These are phyloP conservation scores for Alliaria petiolata DNA, from an alignment of 345 rosid species.

Conservation along the genomic window DNA sequence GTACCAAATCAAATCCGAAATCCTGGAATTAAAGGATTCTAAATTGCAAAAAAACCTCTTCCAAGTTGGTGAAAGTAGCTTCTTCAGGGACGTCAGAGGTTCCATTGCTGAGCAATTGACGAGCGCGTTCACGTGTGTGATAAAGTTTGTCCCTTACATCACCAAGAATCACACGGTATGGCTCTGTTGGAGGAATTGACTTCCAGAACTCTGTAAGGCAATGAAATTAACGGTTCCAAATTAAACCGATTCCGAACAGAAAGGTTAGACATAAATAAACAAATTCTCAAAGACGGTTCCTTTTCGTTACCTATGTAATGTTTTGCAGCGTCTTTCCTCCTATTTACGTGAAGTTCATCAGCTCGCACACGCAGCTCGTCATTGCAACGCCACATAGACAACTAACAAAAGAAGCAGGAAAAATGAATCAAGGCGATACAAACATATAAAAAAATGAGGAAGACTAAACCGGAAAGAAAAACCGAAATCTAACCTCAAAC, in stretches of 20 bases:
- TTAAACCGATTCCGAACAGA: not conserved
- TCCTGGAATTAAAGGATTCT: not conserved
- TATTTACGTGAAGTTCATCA: constrained; percentile 65
- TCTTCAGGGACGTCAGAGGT: constrained; percentile 89
- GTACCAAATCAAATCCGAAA: not conserved
- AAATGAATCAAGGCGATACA: not conserved
- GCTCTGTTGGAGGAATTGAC: constrained; percentile 77
- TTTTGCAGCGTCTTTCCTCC: constrained; percentile 82
- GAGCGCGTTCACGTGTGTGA: constrained; percentile 87
- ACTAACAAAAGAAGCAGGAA: constrained; percentile 38
- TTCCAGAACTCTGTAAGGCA: constrained; percentile 85
- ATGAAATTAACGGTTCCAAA: not conserved
- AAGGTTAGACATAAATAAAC: not conserved
- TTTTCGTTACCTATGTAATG: constrained; percentile 75
- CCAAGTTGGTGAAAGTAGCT: constrained; percentile 65
- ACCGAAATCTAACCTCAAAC: constrained; percentile 66
- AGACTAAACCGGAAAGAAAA: not conserved
- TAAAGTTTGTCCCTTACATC: constrained; percentile 91
- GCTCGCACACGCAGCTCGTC: constrained; percentile 83
- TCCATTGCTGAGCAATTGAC: constrained; percentile 70
- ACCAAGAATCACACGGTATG: constrained; percentile 93
- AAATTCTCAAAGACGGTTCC: not conserved
- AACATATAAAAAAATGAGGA: not conserved
- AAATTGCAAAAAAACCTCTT: constrained; percentile 45
- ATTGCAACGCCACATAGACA: constrained; percentile 99